Evolutionary conservation across 495 filamentous ascomycete species (phyloP).

Genomic region (Penicillium riverlandense): DNA sequence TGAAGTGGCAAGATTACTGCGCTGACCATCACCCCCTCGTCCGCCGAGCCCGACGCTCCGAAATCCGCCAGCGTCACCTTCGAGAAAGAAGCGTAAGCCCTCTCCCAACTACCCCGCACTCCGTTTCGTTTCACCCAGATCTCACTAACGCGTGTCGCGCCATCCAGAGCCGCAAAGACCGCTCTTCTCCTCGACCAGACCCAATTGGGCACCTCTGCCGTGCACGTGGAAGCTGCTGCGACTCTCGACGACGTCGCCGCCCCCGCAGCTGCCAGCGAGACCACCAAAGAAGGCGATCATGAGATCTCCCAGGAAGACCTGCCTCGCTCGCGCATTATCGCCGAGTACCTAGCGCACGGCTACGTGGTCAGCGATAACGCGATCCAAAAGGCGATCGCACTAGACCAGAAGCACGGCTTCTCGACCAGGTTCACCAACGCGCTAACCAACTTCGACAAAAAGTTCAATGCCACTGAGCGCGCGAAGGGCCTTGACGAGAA

Average conservation of each 20-base stretch:
- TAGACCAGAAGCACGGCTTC: conserved; percentile 89
- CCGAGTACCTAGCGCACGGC: conserved; percentile 92
- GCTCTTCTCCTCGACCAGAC: conserved; percentile 95
- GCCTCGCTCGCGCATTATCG: conserved; percentile 83
- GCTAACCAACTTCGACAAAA: conserved; percentile 68
- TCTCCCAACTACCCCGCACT: conserved; percentile 18
- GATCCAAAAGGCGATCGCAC: conserved; percentile 73
- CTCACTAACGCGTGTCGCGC: not conserved
- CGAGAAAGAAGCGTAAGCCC: conserved; percentile 74
- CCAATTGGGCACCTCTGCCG: conserved; percentile 73
- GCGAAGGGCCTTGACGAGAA: conserved; percentile 67
- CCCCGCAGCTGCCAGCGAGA: conserved; percentile 35
- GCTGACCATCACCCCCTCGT: conserved; percentile 65
- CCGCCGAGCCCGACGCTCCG: conserved; percentile 46
- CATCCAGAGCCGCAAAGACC: conserved; percentile 71
- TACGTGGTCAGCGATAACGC: conserved; percentile 82
- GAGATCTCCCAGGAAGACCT: conserved; percentile 90
- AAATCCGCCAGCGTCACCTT: conserved; percentile 89
- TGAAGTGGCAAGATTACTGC: conserved; percentile 80
- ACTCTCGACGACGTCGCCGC: conserved; percentile 59
- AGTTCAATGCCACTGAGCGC: conserved; percentile 72
- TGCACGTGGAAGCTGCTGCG: conserved; percentile 64
- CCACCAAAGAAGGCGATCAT: conserved; percentile 47
- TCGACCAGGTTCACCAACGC: conserved; percentile 66
- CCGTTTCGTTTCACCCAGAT: not conserved